These are phyloP conservation scores for Artemisia annua DNA, from an alignment of 129 eudicot species.

Conservation along the genomic window DNA sequence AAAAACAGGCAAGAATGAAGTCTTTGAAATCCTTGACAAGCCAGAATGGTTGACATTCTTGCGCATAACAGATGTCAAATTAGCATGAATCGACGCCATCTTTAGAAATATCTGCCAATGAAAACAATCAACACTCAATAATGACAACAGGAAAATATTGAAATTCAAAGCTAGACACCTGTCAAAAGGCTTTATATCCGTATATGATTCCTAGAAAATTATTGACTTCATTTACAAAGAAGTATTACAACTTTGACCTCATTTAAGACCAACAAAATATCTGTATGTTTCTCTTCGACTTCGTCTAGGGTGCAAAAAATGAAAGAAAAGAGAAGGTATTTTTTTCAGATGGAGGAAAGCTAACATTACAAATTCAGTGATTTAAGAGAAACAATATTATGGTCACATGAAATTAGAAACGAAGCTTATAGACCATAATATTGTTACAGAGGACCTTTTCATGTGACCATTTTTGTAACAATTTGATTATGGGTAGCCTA, in stretches of 20 bases:
- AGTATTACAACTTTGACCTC: neutral
- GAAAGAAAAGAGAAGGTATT: neutral
- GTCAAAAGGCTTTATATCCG: neutral
- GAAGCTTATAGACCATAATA: neutral
- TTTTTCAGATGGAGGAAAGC: neutral
- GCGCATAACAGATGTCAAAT: conserved; percentile 62
- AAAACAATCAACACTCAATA: neutral
- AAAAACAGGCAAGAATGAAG: conserved; percentile 66
- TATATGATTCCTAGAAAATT: neutral
- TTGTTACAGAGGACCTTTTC: neutral
- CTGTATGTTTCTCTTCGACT: conserved; percentile 4
- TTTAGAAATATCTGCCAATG: conserved; percentile 21
- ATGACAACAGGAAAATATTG: neutral
- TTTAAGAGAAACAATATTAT: neutral
- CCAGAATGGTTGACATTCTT: conserved; percentile 51
- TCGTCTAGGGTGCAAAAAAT: conserved; percentile 5
- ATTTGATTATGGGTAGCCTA: neutral
- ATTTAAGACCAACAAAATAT: neutral
- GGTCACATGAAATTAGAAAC: neutral
- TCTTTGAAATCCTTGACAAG: conserved; percentile 42
- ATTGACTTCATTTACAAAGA: neutral
- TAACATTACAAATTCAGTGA: neutral
- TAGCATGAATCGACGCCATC: conserved; percentile 83
- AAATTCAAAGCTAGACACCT: conserved; percentile 14
- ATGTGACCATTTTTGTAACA: neutral